phyloP scores from a whole-genome alignment of 371 early-diverging fungal species.

The Rhizopus delemar region DNA sequence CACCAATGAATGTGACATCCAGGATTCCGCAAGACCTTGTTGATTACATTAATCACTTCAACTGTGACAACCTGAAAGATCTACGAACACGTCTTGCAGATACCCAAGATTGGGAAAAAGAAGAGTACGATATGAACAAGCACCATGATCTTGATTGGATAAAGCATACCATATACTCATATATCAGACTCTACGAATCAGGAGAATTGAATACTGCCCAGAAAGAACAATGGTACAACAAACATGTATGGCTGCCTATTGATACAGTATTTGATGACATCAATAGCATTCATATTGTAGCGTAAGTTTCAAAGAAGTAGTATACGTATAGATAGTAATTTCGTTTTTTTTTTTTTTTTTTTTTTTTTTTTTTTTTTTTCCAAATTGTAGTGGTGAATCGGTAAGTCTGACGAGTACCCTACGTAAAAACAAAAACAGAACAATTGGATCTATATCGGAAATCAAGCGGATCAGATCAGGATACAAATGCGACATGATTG shows the following conservation, averaged over 20 bases:
- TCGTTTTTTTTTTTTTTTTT: background rate
- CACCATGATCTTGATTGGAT: constrained; percentile 5
- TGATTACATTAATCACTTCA: constrained; percentile 12
- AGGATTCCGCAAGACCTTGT: constrained; percentile 9
- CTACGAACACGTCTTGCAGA: constrained; percentile 3
- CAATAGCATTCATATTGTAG: background rate
- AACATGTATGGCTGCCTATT: constrained; percentile 1
- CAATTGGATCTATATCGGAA: background rate
- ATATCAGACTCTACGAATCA: constrained; percentile 3
- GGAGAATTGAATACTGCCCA: constrained; percentile 5
- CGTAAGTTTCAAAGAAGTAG: constrained; percentile 1
- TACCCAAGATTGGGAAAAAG: constrained; percentile 4
- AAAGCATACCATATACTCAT: constrained; percentile 2
- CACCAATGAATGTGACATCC: constrained; percentile 10
- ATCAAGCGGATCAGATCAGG: background rate
- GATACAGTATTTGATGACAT: constrained; percentile 5
- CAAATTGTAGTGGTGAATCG: background rate
- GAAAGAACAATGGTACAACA: constrained; percentile 7
- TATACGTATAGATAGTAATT: constrained; percentile 1
- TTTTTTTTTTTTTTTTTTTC: no score
- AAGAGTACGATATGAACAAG: constrained; percentile 8
- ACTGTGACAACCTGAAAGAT: constrained; percentile 9
- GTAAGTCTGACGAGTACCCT: background rate
- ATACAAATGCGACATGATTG: constrained; percentile 5
- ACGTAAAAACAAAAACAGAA: background rate